These are phyloP conservation scores for Mucor indicus DNA, from an alignment of 371 early-diverging fungal species.

Conservation along the genomic window DNA sequence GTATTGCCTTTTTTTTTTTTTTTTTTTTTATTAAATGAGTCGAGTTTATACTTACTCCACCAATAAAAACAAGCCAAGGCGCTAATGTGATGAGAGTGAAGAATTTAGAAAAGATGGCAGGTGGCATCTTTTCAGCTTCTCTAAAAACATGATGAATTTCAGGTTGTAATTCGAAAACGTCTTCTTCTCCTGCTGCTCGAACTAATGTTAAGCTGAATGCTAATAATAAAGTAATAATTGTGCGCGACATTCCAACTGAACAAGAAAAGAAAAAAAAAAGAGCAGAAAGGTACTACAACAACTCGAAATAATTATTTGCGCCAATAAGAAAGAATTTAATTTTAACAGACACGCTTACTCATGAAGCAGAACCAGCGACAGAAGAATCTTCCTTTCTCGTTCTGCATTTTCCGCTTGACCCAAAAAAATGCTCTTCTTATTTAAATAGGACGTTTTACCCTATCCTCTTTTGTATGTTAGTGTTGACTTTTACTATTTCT, in stretches of 20 bases:
- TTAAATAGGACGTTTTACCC: no score
- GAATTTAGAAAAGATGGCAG: constrained; percentile 49
- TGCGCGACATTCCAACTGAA: constrained; percentile 8
- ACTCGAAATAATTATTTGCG: no score
- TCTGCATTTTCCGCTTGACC: no score
- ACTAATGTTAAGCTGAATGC: constrained; percentile 7
- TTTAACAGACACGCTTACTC: no score
- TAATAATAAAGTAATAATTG: constrained; percentile 1
- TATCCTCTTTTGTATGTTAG: no score
- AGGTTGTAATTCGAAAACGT: constrained; percentile 49
- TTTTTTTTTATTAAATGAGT: no score
- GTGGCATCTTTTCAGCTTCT: constrained; percentile 60
- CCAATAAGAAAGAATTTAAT: no score
- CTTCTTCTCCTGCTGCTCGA: constrained; percentile 45
- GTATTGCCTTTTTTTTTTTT: neutral
- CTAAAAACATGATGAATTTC: constrained; percentile 73
- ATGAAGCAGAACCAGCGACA: no score
- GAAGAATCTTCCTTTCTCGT: no score
- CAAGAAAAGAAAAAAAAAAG: no score
- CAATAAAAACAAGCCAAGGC: constrained; percentile 63
- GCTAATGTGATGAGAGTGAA: constrained; percentile 58
- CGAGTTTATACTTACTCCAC: constrained; percentile 47
- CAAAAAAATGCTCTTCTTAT: no score
- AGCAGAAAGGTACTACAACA: no score
- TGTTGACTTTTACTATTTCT: neutral